Conservation (phyloP, 495 filamentous ascomycete species). For the Aspergillus mulundensis region DNA sequence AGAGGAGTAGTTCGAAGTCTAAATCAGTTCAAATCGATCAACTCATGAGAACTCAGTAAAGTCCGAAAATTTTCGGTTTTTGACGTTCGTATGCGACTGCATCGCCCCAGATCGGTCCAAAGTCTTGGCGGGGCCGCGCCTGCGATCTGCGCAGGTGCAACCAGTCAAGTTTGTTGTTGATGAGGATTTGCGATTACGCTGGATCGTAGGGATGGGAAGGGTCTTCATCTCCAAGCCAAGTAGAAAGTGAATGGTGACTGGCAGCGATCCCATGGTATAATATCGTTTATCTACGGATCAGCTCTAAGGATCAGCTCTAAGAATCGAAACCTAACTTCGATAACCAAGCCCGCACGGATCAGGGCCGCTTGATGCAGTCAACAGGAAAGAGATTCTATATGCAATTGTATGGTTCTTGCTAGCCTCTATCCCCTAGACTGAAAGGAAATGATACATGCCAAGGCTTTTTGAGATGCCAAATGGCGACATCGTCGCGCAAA, state of each 20-base stretch:
- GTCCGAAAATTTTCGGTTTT: background rate
- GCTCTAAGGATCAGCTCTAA: no score
- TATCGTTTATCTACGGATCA: no score
- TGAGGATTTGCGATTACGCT: no score
- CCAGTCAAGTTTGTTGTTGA: background rate
- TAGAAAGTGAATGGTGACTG: no score
- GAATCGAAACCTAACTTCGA: no score
- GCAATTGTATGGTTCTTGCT: background rate
- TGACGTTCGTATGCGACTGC: background rate
- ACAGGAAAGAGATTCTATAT: background rate
- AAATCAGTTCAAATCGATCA: no score
- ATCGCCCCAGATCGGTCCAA: background rate
- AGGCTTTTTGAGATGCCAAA: background rate
- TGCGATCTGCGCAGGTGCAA: background rate
- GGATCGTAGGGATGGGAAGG: no score
- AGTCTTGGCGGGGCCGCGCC: background rate
- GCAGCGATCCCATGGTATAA: no score
- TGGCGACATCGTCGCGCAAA: background rate
- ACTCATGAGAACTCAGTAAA: background rate
- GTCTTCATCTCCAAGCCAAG: no score
- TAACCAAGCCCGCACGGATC: no score
- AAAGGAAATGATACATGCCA: background rate
- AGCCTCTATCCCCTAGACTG: constrained; percentile 6
- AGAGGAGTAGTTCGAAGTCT: background rate
- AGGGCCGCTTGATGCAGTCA: background rate